Conservation (phyloP, 306 rosid species). For the Ormosia emarginata region DNA sequence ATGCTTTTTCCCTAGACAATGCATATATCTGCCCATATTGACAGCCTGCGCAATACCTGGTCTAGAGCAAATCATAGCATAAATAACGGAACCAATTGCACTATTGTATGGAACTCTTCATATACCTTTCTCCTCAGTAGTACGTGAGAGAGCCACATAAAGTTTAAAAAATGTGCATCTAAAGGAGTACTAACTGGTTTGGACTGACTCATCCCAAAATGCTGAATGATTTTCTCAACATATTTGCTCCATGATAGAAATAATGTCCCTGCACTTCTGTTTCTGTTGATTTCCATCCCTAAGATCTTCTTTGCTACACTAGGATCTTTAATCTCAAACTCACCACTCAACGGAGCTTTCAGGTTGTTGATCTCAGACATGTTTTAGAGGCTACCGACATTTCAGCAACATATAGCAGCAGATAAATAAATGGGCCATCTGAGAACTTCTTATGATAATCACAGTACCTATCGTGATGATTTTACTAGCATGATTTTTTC, state of each 20-base stretch:
- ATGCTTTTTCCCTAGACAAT: not conserved
- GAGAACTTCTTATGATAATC: not conserved
- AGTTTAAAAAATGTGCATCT: not conserved
- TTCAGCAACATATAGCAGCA: too few relatives aligned
- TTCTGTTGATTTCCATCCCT: too few relatives aligned
- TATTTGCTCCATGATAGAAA: too few relatives aligned
- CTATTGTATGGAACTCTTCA: not conserved
- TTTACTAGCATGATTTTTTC: not conserved
- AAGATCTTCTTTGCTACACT: too few relatives aligned
- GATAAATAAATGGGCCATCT: not conserved
- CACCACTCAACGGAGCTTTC: too few relatives aligned
- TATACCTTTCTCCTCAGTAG: not conserved
- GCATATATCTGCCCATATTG: not conserved
- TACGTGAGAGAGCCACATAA: not conserved
- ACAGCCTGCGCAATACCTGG: not conserved
- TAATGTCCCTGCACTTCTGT: too few relatives aligned
- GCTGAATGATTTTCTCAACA: too few relatives aligned
- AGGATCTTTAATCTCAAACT: too few relatives aligned
- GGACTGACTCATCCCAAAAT: too few relatives aligned
- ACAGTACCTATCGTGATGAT: not conserved
- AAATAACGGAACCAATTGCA: not conserved
- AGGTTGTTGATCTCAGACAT: too few relatives aligned
- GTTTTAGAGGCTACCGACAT: too few relatives aligned
- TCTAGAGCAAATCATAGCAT: not conserved
- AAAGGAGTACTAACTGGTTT: not conserved